Evolutionary conservation across 1,284 basidiomycete genomes (phyloP), one percentile per base, ranked within the genome.

Genomic region (Ustilago lituana): DNA sequence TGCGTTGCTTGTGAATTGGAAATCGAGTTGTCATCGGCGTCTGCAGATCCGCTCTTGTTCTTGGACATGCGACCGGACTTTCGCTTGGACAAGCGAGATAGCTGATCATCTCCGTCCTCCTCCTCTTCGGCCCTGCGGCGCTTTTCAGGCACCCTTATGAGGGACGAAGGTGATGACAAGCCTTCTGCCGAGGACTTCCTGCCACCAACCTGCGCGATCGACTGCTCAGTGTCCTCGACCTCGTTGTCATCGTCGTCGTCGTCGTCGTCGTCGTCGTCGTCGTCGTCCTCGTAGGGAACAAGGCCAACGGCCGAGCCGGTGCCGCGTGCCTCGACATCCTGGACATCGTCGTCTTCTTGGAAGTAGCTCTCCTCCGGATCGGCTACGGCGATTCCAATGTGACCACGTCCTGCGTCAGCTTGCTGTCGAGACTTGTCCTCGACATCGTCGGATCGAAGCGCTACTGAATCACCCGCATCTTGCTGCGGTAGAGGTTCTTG

Each of bases 301-400:
- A 91, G 84, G 9, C 86, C 85, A 17, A 86, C 85, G 11, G 83
- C 22, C 85, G 84, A 38, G 88, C 87, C 14, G 85, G 84, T 48
- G 85, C 86, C 38, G 85, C 79, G 32, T 80, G 67, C 40, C 17
- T 41, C 26, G 11, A 52, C 38, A 14, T 46, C 46, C 52, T 49
- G 82, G 83, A 22, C 89, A 87, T 89, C 87, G 59, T 91, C 90
- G 26, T 90, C 89, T 15, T 84, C 86, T 73, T 93, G 92, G 86
- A 96, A 96, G 85, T 95, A 98, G 50, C 83, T 83, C 77, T 91
- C 89, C 44, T 97, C 84, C 17, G 91, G 83, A 79, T 74, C 88
- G 85, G 63, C 86, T 85, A 77, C 87, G 84, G 60, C 84, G 85
- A 85, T 86, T 85, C 54, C 78, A 46, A 75, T 82, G 19, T 52